phyloP scores from a whole-genome alignment of 2,329 filamentous ascomycete species.

The Alternaria sp. region DNA sequence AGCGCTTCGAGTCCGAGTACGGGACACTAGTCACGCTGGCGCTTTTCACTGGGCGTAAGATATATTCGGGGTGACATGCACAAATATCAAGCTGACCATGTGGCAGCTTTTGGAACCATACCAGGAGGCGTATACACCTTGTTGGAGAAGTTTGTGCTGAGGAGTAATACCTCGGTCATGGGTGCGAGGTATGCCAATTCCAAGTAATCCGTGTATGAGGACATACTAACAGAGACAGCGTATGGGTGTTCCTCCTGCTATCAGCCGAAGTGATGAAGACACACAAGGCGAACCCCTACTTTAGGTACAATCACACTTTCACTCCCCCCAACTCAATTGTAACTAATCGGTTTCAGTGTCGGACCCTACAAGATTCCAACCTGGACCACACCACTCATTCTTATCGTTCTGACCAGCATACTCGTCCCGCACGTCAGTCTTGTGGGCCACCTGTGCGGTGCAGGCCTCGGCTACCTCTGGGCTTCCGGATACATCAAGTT shows the following conservation, averaged over 20 bases:
- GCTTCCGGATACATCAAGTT: conserved; percentile 89
- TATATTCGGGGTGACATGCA: background rate
- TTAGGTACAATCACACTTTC: conserved; percentile 60
- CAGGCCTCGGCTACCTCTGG: conserved; percentile 86
- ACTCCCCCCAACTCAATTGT: conserved; percentile 38
- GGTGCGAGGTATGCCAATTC: conserved; percentile 74
- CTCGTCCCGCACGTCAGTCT: conserved; percentile 84
- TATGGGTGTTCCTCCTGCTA: conserved; percentile 92
- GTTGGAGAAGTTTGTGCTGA: conserved; percentile 76
- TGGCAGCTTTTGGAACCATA: conserved; percentile 60
- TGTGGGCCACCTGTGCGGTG: conserved; percentile 83
- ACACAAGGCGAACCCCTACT: conserved; percentile 80
- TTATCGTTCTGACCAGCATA: conserved; percentile 76
- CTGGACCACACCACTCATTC: conserved; percentile 85
- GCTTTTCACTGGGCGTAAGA: conserved; percentile 88
- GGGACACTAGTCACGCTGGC: conserved; percentile 88
- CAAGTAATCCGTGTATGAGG: rapidly evolving
- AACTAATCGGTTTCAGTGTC: conserved; percentile 52
- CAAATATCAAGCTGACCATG: conserved; percentile 58
- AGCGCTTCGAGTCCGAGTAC: conserved; percentile 91
- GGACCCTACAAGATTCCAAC: conserved; percentile 80
- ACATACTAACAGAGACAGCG: conserved; percentile 59
- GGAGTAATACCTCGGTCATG: conserved; percentile 75
- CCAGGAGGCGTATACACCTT: conserved; percentile 83
- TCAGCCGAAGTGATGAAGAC: conserved; percentile 87